phyloP scores from a whole-genome alignment of 2,329 filamentous ascomycete genomes.

The Cladorrhinum sp. region DNA sequence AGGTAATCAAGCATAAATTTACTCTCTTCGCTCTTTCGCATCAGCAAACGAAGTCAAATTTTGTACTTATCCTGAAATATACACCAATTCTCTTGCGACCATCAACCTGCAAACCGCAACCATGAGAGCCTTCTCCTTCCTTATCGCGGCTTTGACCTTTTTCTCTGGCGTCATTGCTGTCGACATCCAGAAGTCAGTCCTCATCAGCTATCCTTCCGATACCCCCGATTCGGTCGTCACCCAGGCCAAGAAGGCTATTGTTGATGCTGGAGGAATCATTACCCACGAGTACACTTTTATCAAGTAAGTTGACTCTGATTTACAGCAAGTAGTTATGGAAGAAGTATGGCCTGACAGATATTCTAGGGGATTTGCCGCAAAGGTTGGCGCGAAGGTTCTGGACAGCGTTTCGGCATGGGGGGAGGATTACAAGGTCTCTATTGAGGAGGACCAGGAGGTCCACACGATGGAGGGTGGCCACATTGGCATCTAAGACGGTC shows the following conservation, averaged over 20 bases:
- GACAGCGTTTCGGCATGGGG: slow-evolving; percentile 64
- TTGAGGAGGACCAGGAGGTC: slow-evolving; percentile 77
- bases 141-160: slow-evolving; percentile 56
- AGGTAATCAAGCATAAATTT: not conserved
- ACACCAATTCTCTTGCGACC: not conserved
- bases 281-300: slow-evolving; percentile 72
- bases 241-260: slow-evolving; percentile 68
- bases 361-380: slow-evolving; percentile 71
- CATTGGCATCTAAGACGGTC: not conserved
- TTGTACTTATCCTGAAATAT: not conserved
- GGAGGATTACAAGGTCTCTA: slow-evolving; percentile 55
- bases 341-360: slow-evolving; percentile 26
- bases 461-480: slow-evolving; percentile 9
- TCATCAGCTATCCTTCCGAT: slow-evolving; percentile 72
- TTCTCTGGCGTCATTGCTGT: slow-evolving; percentile 59
- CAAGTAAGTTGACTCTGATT: slow-evolving; percentile 51
- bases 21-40: not conserved
- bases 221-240: slow-evolving; percentile 66
- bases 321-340: not conserved
- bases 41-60: not conserved
- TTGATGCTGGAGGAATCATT: slow-evolving; percentile 68
- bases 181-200: slow-evolving; percentile 67
- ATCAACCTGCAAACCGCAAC: slow-evolving; percentile 25
- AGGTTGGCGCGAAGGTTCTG: slow-evolving; percentile 66
- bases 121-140: slow-evolving; percentile 62